Evolutionary conservation across 2,329 filamentous ascomycete species (phyloP), one percentile per base, ranked within the genome.

Genomic region (Basipetospora chlamydospora): DNA sequence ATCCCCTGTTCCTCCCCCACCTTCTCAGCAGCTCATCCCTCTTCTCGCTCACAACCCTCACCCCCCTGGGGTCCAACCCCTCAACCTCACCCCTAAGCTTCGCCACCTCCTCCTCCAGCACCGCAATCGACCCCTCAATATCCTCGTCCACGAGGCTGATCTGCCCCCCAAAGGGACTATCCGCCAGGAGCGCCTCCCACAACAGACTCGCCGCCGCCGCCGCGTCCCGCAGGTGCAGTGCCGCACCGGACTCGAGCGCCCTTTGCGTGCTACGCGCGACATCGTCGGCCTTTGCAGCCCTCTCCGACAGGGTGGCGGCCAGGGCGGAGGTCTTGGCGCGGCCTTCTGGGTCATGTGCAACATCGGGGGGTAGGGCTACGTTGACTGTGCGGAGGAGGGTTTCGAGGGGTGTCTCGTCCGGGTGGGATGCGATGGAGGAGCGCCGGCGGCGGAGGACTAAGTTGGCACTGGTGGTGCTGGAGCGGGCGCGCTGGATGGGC

Each of bases 131-230:
- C 3, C 51, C 56, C 38, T 70, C 64, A 26, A 72, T 63, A 20
- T 70, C 67, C 0, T 64, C 59, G 43, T 76, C 71, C 5, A 63
- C 52, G 5, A 76, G 57, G 28, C 55, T 57, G 4, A 70, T 59
- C n/a, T 58, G 49, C n/a, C n/a, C n/a, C 0, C 56, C 56, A 45
- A 60, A 71, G 4, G 60, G 52, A 21, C 61, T 70, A 44, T 75
- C 70, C 0, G 66, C 65, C 2, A 73, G 51, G 1, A 74, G 51
- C 28, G 63, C 69, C 40, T 70, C 67, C 5, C 59, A 53, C 12
- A 73, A 48, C 7, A 68, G 46, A 42, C 67, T 62, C 1, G 73
- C 46, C 0, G 68, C 69, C 3, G 57, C 48, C 13, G 59, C 56
- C 0, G 61, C 58, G 40, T 75, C 70, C 0, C 59, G 50, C 0